Evolutionary conservation across 176 grass and related monocot species (phyloP).

Genomic region (Dactylis glomerata): DNA sequence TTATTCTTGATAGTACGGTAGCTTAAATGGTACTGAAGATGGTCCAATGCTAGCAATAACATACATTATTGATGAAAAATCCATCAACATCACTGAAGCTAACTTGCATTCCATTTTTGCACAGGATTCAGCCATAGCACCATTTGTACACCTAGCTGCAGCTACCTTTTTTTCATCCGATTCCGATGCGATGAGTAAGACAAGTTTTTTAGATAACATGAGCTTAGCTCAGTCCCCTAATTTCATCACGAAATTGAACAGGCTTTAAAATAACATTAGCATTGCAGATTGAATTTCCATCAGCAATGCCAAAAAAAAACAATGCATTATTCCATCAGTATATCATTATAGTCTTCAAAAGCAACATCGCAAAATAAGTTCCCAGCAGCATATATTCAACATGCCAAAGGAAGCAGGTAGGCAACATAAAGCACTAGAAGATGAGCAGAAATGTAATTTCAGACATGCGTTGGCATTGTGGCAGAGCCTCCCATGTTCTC

Average conservation of each 20-base stretch:
- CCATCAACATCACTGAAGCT: too few relatives aligned
- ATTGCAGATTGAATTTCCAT: too few relatives aligned
- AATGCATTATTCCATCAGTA: too few relatives aligned
- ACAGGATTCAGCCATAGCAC: neutral
- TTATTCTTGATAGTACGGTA: too few relatives aligned
- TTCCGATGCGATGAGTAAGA: too few relatives aligned
- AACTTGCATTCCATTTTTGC: neutral
- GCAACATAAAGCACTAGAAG: neutral
- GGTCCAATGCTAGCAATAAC: neutral
- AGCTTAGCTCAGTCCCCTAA: neutral
- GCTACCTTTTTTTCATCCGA: neutral
- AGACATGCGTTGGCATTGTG: neutral
- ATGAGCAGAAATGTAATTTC: neutral
- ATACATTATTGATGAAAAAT: neutral
- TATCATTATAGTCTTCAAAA: too few relatives aligned
- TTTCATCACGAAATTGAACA: neutral
- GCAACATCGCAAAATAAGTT: too few relatives aligned
- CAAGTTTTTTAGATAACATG: neutral
- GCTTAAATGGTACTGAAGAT: too few relatives aligned
- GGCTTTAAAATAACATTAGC: too few relatives aligned
- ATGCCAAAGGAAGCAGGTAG: too few relatives aligned
- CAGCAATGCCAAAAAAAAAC: too few relatives aligned
- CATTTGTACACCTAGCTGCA: neutral
- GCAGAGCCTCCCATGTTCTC: neutral
- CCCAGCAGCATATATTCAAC: too few relatives aligned